These are phyloP conservation scores for Fusarium drepaniforme DNA, from an alignment of 2,329 filamentous ascomycete species.

Conservation along the genomic window DNA sequence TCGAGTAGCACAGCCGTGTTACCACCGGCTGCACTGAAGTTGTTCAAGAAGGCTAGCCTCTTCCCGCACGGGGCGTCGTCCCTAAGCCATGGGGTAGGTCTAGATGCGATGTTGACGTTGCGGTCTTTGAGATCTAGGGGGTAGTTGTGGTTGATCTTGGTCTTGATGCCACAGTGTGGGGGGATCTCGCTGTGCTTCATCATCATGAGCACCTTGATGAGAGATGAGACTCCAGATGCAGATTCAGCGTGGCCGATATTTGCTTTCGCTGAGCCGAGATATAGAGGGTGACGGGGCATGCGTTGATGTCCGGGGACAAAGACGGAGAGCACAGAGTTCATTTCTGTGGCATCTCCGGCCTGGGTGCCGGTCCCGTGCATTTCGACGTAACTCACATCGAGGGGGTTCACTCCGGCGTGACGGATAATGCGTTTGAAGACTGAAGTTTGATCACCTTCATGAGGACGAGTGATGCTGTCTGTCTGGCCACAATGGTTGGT, in stretches of 20 bases:
- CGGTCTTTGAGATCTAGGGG: conserved; percentile 68
- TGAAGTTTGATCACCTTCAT: conserved; percentile 79
- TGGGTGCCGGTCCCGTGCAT: conserved; percentile 93
- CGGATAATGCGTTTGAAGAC: conserved; percentile 79
- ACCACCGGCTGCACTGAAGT: conserved; percentile 78
- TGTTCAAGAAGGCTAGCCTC: conserved; percentile 70
- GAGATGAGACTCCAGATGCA: conserved; percentile 70
- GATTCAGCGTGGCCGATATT: conserved; percentile 74
- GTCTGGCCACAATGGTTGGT: conserved; percentile 41
- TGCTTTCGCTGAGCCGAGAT: conserved; percentile 72
- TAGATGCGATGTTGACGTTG: conserved; percentile 69
- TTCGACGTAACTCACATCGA: conserved; percentile 85
- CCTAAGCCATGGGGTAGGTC: conserved; percentile 63
- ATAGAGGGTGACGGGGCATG: conserved; percentile 61
- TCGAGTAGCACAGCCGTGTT: conserved; percentile 77
- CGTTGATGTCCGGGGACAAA: conserved; percentile 63
- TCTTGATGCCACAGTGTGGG: conserved; percentile 77
- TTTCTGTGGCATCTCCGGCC: conserved; percentile 85
- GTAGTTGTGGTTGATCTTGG: conserved; percentile 70
- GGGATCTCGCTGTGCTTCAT: conserved; percentile 72
- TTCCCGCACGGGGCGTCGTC: conserved; percentile 56
- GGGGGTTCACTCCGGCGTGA: conserved; percentile 79
- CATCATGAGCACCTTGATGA: conserved; percentile 76
- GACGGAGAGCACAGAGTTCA: conserved; percentile 76
- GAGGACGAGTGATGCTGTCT: conserved; percentile 66